Evolutionary conservation across 2,329 filamentous ascomycete genomes (phyloP), one percentile per base, ranked within the genome.

Genomic region (Endothia cerciana): DNA sequence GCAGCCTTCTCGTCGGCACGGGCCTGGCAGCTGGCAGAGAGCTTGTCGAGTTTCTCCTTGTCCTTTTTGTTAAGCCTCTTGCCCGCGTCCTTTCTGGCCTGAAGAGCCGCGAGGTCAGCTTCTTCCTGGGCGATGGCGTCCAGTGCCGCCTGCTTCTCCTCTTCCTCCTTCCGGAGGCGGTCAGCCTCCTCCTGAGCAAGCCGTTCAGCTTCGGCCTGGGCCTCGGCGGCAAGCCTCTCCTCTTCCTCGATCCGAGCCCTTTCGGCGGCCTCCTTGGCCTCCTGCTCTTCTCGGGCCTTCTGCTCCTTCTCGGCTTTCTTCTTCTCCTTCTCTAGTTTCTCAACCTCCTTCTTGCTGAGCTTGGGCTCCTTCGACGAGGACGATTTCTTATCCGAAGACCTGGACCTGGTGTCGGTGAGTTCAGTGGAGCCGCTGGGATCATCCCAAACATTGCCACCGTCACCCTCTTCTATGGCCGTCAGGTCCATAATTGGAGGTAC

Each of bases 401-500:
- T 82, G 36, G 76, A 76, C 68, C 78, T 81, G 65, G 63, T 73
- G 66, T 69, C 70, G 65, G 47, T 58, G 30, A 66, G 62, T 56
- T 65, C 66, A n/a, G 30, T 63, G 40, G 74, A 73, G 38, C 69
- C 43, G 49, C 38, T 72, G 22, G 73, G 73, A 60, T 76, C 74
- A 62, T 77, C 77, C 77, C 77, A 80, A 62, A 71, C 65, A 61
- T 74, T 72, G 41, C 70, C 68, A 65, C 74, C 72, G 62, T 79
- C 76, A 60, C 73, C 69, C 69, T 80, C 77, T 69, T 80, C 77
- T 72, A 75, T 73, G 69, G 83, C 79, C 72, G 78, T 77, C 74
- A 82, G 72, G 66, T 85, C 79, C 72, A 82, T 74, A 62, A 75
- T 76, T 43, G 81, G 82, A 67, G 83, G 80, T 51, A 81, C 83